Evolutionary conservation across 495 filamentous ascomycete species (phyloP).

Genomic region (Delitschia confertaspora): DNA sequence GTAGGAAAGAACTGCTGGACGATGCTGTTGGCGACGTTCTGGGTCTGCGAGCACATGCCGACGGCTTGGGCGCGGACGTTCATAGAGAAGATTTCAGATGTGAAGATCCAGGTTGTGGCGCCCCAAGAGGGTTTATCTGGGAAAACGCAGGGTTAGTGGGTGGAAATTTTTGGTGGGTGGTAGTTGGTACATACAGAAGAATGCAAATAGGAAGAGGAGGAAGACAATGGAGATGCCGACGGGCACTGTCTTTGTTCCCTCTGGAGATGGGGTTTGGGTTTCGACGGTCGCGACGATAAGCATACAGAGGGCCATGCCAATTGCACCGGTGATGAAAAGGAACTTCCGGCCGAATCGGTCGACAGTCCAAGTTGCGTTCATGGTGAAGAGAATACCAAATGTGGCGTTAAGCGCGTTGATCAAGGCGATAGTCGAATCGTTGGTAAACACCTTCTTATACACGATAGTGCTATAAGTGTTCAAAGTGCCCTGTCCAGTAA

Average conservation of each 20-base stretch:
- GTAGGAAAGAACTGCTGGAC: constrained; percentile 60
- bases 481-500: constrained; percentile 53
- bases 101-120: constrained; percentile 61
- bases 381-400: constrained; percentile 33
- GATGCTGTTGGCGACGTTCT: constrained; percentile 57
- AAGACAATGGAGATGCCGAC: constrained; percentile 58
- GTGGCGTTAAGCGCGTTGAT: constrained; percentile 36
- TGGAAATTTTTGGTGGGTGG: not conserved
- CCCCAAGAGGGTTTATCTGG: constrained; percentile 57
- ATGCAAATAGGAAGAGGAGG: constrained; percentile 54
- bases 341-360: constrained; percentile 52
- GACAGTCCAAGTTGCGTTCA: constrained; percentile 31
- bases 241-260: constrained; percentile 44
- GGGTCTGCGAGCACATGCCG: constrained; percentile 58
- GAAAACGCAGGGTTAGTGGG: not conserved
- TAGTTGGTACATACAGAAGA: constrained; percentile 46
- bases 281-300: constrained; percentile 26
- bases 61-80: constrained; percentile 59
- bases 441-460: constrained; percentile 54
- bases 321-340: constrained; percentile 46
- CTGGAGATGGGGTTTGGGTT: constrained; percentile 41
- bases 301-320: constrained; percentile 50
- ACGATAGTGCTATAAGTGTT: constrained; percentile 57
- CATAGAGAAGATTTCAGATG: constrained; percentile 57
- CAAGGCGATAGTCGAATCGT: constrained; percentile 27